phyloP scores from a whole-genome alignment of 2,329 filamentous ascomycete genomes.

The Penicillium oxalicum region DNA sequence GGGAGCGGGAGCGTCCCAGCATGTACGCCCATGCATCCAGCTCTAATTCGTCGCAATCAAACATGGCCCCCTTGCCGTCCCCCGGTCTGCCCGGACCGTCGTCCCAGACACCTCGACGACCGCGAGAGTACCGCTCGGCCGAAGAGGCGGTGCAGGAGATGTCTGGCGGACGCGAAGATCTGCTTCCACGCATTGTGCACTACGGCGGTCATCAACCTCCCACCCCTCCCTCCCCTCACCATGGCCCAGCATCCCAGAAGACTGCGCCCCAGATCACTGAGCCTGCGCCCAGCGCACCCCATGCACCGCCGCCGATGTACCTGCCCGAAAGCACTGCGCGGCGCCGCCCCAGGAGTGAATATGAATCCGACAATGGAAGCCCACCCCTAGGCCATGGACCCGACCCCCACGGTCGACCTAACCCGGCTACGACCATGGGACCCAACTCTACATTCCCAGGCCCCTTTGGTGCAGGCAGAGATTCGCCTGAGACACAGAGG shows the following conservation, averaged over 20 bases:
- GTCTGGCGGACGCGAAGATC: constrained; percentile 83
- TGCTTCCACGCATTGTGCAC: constrained; percentile 88
- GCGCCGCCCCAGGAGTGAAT: constrained; percentile 78
- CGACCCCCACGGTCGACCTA: constrained; percentile 38
- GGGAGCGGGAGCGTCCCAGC: constrained; percentile 29
- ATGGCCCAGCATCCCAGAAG: constrained; percentile 25
- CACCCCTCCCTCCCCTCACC: constrained; percentile 70
- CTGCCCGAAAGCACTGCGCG: constrained; percentile 41
- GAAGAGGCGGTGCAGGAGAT: constrained; percentile 91
- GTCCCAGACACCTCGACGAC: constrained; percentile 53
- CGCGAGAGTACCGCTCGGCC: constrained; percentile 86
- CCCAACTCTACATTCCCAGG: constrained; percentile 47
- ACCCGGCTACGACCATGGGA: constrained; percentile 28
- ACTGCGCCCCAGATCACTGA: constrained; percentile 22
- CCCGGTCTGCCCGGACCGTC: constrained; percentile 60
- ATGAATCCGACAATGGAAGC: constrained; percentile 79
- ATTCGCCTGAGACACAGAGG: constrained; percentile 73
- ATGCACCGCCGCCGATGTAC: constrained; percentile 46
- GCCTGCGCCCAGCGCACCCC: constrained; percentile 61
- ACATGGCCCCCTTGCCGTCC: constrained; percentile 66
- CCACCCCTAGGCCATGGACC: constrained; percentile 76
- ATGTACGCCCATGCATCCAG: constrained; percentile 53
- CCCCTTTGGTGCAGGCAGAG: constrained; percentile 73
- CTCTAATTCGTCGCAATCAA: constrained; percentile 58
- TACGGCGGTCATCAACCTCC: constrained; percentile 92